phyloP scores from a whole-genome alignment of 257 asterid species.

The Leonotis leonurus region DNA sequence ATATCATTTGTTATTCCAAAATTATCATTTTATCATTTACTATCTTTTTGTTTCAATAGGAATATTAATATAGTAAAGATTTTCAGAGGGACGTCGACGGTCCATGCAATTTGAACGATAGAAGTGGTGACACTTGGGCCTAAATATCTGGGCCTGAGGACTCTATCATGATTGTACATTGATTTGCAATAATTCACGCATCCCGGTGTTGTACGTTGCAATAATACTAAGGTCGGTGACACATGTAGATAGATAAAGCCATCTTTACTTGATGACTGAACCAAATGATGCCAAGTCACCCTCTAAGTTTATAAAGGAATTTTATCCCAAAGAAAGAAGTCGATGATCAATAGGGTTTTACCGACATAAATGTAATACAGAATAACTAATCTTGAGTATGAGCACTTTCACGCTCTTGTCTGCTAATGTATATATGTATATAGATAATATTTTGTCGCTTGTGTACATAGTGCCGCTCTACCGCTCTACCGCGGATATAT shows the following conservation, averaged over 20 bases:
- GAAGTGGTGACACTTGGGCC: background rate
- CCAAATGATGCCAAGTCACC: background rate
- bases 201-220: background rate
- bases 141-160: background rate
- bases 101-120: background rate
- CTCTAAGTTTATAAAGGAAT: too few relatives aligned
- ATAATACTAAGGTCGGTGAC: constrained; percentile 1
- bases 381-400: background rate
- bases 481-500: too few relatives aligned
- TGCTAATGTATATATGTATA: background rate
- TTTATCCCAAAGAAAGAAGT: background rate
- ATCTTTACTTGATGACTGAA: background rate
- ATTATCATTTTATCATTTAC: too few relatives aligned
- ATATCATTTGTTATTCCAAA: too few relatives aligned
- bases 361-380: background rate
- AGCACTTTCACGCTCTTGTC: background rate
- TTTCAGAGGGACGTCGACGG: too few relatives aligned
- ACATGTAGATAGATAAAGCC: background rate
- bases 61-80: too few relatives aligned
- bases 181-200: background rate
- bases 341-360: background rate
- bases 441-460: background rate
- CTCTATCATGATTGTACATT: background rate
- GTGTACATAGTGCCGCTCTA: too few relatives aligned
- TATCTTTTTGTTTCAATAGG: too few relatives aligned